These are phyloP conservation scores for Chlamydomonas incerta DNA, from an alignment of 139 green algal species.

Conservation along the genomic window DNA sequence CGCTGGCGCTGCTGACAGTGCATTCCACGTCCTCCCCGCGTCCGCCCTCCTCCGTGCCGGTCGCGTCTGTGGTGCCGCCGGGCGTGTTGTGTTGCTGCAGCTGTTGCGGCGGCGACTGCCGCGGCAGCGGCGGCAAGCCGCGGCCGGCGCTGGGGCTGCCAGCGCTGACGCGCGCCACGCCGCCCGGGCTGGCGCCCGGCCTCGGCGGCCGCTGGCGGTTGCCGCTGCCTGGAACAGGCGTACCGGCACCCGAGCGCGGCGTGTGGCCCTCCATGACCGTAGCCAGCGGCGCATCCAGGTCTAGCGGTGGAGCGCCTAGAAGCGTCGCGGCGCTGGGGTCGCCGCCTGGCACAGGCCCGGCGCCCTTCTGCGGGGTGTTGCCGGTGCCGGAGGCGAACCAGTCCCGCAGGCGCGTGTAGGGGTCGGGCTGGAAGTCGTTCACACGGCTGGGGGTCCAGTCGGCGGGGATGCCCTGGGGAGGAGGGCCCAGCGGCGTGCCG, in stretches of 20 bases:
- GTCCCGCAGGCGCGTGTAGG: conserved; percentile 28
- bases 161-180: no score
- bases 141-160: no score
- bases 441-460: no score
- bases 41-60: conserved; percentile 15
- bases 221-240: background rate
- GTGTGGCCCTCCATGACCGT: conserved; percentile 21
- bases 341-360: background rate
- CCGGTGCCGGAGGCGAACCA: conserved; percentile 5
- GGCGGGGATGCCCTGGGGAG: no score
- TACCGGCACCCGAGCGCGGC: background rate
- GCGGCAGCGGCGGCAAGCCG: no score
- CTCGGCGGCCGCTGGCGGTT: background rate
- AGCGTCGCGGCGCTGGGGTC: background rate
- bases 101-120: no score
- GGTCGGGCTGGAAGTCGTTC: background rate
- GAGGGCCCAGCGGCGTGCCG: no score
- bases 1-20: conserved; percentile 30
- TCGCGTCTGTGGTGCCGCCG: no score
- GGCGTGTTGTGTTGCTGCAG: no score
- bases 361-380: background rate
- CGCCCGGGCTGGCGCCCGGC: no score
- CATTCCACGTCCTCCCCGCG: conserved; percentile 2
- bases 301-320: no score
- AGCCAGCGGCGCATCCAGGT: background rate